Evolutionary conservation across 169 alveolate genomes (phyloP), one percentile per base, ranked within the genome.

Genomic region (Eimeria nieschulzi): DNA sequence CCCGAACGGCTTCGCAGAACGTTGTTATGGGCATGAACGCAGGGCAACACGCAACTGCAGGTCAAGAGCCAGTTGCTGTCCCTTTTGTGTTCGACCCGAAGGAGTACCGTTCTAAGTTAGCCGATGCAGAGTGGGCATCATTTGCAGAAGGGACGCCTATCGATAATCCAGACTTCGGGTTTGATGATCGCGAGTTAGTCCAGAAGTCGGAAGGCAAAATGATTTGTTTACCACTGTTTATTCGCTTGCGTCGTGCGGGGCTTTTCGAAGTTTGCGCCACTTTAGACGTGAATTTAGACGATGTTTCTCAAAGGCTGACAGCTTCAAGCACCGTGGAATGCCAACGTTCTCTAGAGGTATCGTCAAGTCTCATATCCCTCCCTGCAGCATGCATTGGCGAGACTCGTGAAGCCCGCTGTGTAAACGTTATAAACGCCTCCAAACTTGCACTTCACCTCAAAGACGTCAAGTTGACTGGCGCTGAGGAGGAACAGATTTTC

Each of bases 181-280:
- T 54, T 12, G 87, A n/a, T 54, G 15, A 53, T 54, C 53, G 64
- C 55, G 85, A 23, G n/a, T 17, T 23, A 17, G 59, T 55, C 17
- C n/a, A 39, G 54, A 25, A 13, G 68, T 25, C 71, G 33, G 90
- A 63, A 9, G 63, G 23, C 3, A 82, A 82, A 33, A 23, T 82
- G 59, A 21, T 82, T 23, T 82, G 90, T 39, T 33, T 82, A 19
- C 90, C 90, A 9, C 56, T 82, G 76, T 82, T 82, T 51, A 59
- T 82, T 71, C 90, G 90, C 33, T 10, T 82, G 78, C 90, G 90
- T 12, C 90, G 90, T 63, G 68, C 90, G 66, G 90, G 90, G 51
- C 8, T 39, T 19, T 82, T 82, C 9, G 90, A 82, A 59, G 25
- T 82, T 63, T 68, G 90, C 66, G 90, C 63, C 5, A 82, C 90